A percentile compares a stretch with the other conserved stretches of the same genome.
These are phyloP conservation scores for Fusarium agapanthi DNA, from an alignment of 2,329 filamentous ascomycete genomes.

Conservation along the genomic window DNA sequence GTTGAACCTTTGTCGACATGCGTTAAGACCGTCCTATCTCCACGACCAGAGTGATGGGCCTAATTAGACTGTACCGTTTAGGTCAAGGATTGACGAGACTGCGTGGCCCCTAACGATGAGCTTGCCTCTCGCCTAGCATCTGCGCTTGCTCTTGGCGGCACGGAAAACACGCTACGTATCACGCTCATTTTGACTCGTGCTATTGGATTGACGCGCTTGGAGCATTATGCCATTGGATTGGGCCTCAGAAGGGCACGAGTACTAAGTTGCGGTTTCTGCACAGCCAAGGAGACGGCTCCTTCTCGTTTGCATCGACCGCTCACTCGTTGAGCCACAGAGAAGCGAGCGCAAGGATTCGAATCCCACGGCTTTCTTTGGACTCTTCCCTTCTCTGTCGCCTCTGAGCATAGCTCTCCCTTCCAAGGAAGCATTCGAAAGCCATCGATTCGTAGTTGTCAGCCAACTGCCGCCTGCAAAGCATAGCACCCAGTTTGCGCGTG, in stretches of 20 bases:
- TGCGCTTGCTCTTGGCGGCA: conserved; percentile 14
- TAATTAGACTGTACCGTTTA: conserved; percentile 1
- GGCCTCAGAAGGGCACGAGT: conserved; percentile 21
- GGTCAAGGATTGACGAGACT: conserved; percentile 13
- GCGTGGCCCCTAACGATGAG: conserved; percentile 26
- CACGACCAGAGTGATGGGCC: conserved; percentile 4
- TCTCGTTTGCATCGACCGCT: conserved; percentile 27
- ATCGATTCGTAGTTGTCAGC: not conserved
- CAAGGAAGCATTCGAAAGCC: conserved; percentile 13
- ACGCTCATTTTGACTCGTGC: not conserved
- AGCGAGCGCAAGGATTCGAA: conserved; percentile 40
- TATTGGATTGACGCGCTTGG: conserved; percentile 8
- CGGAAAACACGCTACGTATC: not conserved
- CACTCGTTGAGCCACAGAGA: conserved; percentile 31
- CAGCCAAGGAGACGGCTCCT: conserved; percentile 30
- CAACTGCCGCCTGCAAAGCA: conserved; percentile 29
- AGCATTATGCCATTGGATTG: conserved; percentile 8
- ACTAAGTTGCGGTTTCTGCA: conserved; percentile 16
- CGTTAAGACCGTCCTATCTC: conserved; percentile 25
- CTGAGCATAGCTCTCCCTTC: conserved; percentile 20
- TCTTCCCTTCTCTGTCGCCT: conserved; percentile 28
- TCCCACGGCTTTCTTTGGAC: conserved; percentile 38
- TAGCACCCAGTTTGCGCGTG: conserved; percentile 6
- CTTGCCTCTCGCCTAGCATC: conserved; percentile 11
- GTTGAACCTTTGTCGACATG: conserved; percentile 4